Evolutionary conservation across 257 asterid species (phyloP), one percentile per base, ranked within the genome.

Genomic region (Apocynum venetum): DNA sequence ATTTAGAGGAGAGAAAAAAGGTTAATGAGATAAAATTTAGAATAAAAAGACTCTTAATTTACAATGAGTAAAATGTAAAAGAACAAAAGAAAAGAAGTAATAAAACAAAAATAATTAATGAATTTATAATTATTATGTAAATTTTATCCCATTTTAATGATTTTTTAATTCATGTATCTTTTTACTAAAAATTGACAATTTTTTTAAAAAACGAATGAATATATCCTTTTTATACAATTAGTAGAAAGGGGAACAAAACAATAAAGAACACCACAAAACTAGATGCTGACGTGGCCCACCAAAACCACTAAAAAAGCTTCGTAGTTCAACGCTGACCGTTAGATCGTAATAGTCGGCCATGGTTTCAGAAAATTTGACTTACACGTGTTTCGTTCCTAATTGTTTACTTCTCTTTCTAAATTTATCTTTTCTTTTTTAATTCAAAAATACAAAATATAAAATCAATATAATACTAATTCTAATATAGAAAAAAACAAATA

Each of bases 311-410:
- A 65, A 72, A 56, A 55, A 25, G 79, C 65, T 48, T 31, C 19
- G 66, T 41, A 3, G 44, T 52, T 13, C 66, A 75, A 51, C 41
- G 12, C n/a, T 7, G 13, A 25, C 81, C 83, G 79, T 81, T 14
- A 36, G 66, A 78, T 83, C 31, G 20, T 40, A 75, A 81, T 59
- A 59, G 86, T 83, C 84, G 85, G 88, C 83, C 53, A 38, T 49
- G 35, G 49, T 17, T 52, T 36, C 43, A 48, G 47, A 52, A 43
- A 35, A 76, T 40, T 19, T 63, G 25, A 11, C 2, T 13, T 35
- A 81, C 81, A 78, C 87, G 85, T 59, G 83, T 64, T 64, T 5
- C 0, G 35, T 15, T 41, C 7, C 3, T 13, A 77, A 44, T 79
- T 77, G 84, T 10, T 51, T 4, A 0, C 6, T 12, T 7, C 11